Conservation (phyloP, 148 eudicot species). For the Spergularia bocconei region DNA sequence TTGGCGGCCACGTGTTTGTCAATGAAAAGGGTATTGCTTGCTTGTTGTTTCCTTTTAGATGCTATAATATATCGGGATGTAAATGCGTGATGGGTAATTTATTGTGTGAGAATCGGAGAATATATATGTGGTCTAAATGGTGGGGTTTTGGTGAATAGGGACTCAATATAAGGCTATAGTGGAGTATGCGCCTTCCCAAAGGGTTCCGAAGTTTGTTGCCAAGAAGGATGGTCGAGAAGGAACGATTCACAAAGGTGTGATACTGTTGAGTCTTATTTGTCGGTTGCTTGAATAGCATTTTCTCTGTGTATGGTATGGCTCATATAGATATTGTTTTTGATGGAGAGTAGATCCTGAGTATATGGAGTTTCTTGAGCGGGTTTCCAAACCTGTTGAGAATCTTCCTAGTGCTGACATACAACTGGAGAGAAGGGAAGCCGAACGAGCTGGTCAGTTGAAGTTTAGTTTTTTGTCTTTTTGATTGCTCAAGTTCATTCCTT, state of each 20-base stretch:
- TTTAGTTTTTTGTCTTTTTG: neutral
- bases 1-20: slow-evolving; percentile 50
- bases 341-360: slow-evolving; percentile 41
- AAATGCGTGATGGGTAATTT: neutral
- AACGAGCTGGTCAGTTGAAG: slow-evolving; percentile 38
- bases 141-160: slow-evolving; percentile 20
- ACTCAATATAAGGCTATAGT: slow-evolving; percentile 46
- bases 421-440: slow-evolving; percentile 48
- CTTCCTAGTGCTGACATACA: slow-evolving; percentile 54
- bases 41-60: neutral
- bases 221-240: slow-evolving; percentile 56
- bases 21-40: slow-evolving; percentile 42
- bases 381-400: slow-evolving; percentile 43
- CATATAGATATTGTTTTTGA: neutral
- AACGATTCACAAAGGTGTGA: slow-evolving; percentile 41
- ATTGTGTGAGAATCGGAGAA: neutral
- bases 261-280: neutral
- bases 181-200: slow-evolving; percentile 52
- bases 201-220: slow-evolving; percentile 34
- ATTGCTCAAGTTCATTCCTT: neutral
- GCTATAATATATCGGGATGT: neutral
- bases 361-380: slow-evolving; percentile 40
- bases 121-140: neutral
- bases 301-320: neutral
- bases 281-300: neutral